Conservation (phyloP, 176 grass and related monocot species). For the Tuctoria greenei region DNA sequence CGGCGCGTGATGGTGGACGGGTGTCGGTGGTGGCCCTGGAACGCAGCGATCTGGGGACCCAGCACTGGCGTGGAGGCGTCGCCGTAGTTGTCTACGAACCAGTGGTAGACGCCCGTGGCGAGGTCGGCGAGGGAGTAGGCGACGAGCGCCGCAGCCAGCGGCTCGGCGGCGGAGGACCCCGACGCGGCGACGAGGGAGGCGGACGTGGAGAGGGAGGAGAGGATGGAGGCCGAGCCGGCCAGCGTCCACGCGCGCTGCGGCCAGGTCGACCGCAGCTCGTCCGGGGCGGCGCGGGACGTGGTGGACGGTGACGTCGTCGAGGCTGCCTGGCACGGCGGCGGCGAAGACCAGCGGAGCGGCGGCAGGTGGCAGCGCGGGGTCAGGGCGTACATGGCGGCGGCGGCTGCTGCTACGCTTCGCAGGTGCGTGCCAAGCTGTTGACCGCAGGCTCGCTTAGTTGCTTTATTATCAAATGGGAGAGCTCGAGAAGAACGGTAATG, state of each 20-base stretch:
- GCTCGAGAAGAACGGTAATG: too few relatives aligned
- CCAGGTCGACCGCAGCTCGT: slow-evolving; percentile 75
- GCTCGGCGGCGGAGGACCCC: slow-evolving; percentile 17
- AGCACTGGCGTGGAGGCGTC: slow-evolving; percentile 53
- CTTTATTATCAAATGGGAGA: too few relatives aligned
- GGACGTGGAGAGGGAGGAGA: slow-evolving; percentile 60
- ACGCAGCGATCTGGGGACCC: slow-evolving; percentile 70
- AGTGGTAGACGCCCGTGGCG: slow-evolving; percentile 78
- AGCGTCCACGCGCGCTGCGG: slow-evolving; percentile 71
- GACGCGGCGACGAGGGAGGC: slow-evolving; percentile 25
- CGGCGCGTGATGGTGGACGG: slow-evolving; percentile 61
- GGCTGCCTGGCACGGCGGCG: too few relatives aligned
- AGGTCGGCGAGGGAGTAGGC: slow-evolving; percentile 86
- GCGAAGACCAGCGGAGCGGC: too few relatives aligned
- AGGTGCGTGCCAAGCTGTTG: too few relatives aligned
- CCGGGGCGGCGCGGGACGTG: slow-evolving; percentile 24
- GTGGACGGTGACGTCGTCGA: background rate
- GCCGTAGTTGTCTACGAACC: slow-evolving; percentile 94
- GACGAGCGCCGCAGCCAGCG: slow-evolving; percentile 22
- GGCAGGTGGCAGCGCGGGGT: too few relatives aligned
- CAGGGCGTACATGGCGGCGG: too few relatives aligned
- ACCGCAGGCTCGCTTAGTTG: too few relatives aligned
- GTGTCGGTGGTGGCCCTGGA: slow-evolving; percentile 82
- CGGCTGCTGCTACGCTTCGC: too few relatives aligned
- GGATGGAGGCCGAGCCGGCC: slow-evolving; percentile 55